Base-by-base conservation (phyloP, 1,139 yeast genomes). In the Yamadazyma blattariae region DNA sequence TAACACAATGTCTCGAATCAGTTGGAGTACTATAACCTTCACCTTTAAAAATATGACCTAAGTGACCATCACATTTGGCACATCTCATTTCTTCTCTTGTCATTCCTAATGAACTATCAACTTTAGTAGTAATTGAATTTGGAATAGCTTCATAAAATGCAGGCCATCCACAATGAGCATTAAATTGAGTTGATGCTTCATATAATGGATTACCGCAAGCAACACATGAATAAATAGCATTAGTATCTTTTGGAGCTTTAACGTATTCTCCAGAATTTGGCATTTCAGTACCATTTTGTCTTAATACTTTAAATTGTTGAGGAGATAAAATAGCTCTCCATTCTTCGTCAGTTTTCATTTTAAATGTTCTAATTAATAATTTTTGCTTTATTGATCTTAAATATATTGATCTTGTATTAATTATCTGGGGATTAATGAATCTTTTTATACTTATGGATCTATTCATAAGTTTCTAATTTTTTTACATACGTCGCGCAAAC, bases 101-200 rank as follows among this genome's bases (percentile, higher is more conserved):
- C 90, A 82, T 87, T 0, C 97, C 97, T 37, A 63, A 62, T 8
- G 81, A 59, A 0, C 38, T 50, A 57, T 92, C 99, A 19, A 67
- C 71, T 43, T 72, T 61, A 11, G 83, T 67, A 21, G 61, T 71
- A 30, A 92, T 70, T 2, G 96, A 71, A 0, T 89, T 90, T 0
- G 96, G 95, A 34, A 90, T 65, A 4, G 95, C 96, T 39, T 86
- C 83, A 56, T 82, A 90, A 59, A 92, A 92, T 0, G 97, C 89
- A 0, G 98, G 98, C 98, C 98, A 92, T 3, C 98, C 98, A 59
- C 98, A 92, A 37, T 88, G 89, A 15, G 95, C 77, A 40, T 82
- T 79, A 51, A 94, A 92, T 61, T 92, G 92, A 11, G 96, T 75
- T 30, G 72, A 68, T 24, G 96, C 81, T 44, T 74, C 73, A 59